A percentile compares a stretch with the other conserved stretches of the same genome.
Conservation (phyloP, 148 eudicot genomes). For the Polygonum aviculare region DNA sequence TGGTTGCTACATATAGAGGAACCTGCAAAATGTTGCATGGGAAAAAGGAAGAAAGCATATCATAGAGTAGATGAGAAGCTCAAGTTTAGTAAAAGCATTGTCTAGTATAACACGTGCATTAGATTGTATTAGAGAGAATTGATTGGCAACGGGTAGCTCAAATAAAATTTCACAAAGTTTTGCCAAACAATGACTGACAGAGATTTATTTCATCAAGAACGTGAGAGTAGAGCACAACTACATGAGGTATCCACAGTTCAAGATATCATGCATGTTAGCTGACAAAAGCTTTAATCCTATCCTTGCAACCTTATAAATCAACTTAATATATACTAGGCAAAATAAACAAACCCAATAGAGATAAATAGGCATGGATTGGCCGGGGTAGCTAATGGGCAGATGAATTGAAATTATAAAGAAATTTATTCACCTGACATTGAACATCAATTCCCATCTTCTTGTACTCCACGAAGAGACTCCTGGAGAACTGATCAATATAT, state of each 20-base stretch:
- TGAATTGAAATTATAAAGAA: background rate
- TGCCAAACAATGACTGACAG: background rate
- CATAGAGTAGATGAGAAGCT: background rate
- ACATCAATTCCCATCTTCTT: conserved; percentile 67
- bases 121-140: too few species aligned
- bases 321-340: background rate
- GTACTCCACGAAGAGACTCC: conserved; percentile 49
- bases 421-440: conserved; percentile 53
- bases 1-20: conserved; percentile 64
- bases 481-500: conserved; percentile 35
- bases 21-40: conserved; percentile 27
- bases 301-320: background rate
- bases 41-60: background rate
- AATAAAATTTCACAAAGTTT: background rate
- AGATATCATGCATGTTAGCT: background rate
- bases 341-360: background rate
- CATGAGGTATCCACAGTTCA: too few species aligned
- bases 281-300: background rate
- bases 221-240: background rate
- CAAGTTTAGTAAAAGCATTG: background rate
- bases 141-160: too few species aligned
- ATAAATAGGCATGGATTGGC: too few species aligned
- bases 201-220: too few species aligned
- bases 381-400: background rate
- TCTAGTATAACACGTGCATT: background rate